Percentiles rank a stretch among this genome's conserved stretches.
Evolutionary conservation across 2,329 filamentous ascomycete species (phyloP).

Genomic region (Cladophialophora chaetospira): DNA sequence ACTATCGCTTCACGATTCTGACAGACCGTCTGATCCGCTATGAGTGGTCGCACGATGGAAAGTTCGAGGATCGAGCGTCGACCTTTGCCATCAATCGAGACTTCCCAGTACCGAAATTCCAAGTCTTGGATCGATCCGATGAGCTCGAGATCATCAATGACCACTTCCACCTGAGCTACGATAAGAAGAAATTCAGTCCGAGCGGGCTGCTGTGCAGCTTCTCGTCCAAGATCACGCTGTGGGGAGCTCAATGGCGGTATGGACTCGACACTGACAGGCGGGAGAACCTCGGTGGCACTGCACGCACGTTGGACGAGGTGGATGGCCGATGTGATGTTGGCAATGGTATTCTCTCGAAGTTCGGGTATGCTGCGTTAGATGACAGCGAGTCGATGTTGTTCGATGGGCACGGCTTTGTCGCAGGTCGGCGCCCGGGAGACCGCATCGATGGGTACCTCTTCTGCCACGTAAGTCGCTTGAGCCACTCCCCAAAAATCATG

Average conservation of each 20-base stretch:
- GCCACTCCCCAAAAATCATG: too few species aligned
- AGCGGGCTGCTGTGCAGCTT: conserved; percentile 53
- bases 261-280: conserved; percentile 42
- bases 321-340: conserved; percentile 56
- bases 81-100: conserved; percentile 60
- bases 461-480: too few species aligned
- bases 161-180: conserved; percentile 59
- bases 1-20: conserved; percentile 63
- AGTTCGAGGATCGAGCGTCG: conserved; percentile 64
- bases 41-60: conserved; percentile 62
- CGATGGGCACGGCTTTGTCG: conserved; percentile 55
- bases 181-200: conserved; percentile 58
- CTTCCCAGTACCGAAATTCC: conserved; percentile 29
- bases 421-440: conserved; percentile 39
- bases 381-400: conserved; percentile 62
- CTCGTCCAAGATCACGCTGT: conserved; percentile 42
- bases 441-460: conserved; percentile 63
- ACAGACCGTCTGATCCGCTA: conserved; percentile 60
- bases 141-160: conserved; percentile 59
- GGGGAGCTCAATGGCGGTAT: conserved; percentile 56
- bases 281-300: conserved; percentile 51
- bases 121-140: conserved; percentile 45
- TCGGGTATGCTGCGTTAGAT: conserved; percentile 57
- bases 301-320: conserved; percentile 57
- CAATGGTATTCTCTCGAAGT: conserved; percentile 53